Evolutionary conservation across 116 monocot species (phyloP).

Genomic region (Phalaenopsis hybrid): DNA sequence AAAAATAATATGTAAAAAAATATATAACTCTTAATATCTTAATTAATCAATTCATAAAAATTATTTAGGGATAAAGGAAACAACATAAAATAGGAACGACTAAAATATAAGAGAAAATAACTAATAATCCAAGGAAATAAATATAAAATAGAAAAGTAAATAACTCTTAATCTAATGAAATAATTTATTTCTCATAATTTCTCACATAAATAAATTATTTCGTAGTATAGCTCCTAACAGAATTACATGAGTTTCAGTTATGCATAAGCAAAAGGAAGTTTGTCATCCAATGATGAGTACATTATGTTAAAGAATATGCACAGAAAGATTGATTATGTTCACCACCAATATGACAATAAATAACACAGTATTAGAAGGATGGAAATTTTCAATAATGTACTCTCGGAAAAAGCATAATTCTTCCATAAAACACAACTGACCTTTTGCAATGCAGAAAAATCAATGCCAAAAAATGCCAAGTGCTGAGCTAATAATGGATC

Average conservation of each 20-base stretch:
- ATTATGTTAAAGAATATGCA: background rate
- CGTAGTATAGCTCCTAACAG: no score
- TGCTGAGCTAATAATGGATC: slow-evolving; percentile 95
- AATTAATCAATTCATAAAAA: no score
- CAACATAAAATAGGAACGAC: no score
- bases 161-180: no score
- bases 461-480: slow-evolving; percentile 91
- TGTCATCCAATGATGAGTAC: background rate
- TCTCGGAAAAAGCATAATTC: background rate
- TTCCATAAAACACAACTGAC: slow-evolving; percentile 24
- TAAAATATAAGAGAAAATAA: no score
- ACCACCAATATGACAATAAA: background rate
- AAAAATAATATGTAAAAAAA: no score
- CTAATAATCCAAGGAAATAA: no score
- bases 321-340: background rate
- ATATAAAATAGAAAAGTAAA: no score
- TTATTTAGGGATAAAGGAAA: no score
- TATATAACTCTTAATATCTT: no score
- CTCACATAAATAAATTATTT: no score
- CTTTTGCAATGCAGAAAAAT: slow-evolving; percentile 94
- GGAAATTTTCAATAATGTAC: background rate
- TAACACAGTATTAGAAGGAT: background rate
- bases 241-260: background rate
- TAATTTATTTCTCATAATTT: no score
- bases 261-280: background rate